phyloP scores from a whole-genome alignment of 257 asterid genomes.

The Leonotis leonurus region DNA sequence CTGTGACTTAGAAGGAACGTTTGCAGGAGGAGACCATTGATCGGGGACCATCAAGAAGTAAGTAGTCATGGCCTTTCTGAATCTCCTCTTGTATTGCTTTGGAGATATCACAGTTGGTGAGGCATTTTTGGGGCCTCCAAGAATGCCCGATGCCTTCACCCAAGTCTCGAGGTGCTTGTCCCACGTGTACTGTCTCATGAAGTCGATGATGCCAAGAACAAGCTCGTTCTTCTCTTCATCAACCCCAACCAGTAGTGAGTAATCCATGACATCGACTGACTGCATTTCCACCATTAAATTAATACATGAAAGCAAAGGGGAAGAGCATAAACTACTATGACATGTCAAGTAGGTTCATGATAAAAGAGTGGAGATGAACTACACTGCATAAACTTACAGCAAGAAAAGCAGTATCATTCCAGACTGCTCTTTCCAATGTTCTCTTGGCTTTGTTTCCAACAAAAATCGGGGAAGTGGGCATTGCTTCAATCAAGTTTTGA shows the following conservation, averaged over 20 bases:
- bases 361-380: background rate
- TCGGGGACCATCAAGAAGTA: conserved; percentile 94
- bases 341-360: too few relatives aligned
- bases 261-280: conserved; percentile 93
- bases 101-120: conserved; percentile 91
- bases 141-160: conserved; percentile 91
- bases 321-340: background rate
- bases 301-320: background rate
- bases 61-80: conserved; percentile 88
- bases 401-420: conserved; percentile 91
- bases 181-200: conserved; percentile 93
- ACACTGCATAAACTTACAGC: conserved; percentile 51
- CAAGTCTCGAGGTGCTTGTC: conserved; percentile 93
- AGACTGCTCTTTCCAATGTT: conserved; percentile 76
- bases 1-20: conserved; percentile 47
- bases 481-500: conserved; percentile 88
- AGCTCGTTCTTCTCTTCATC: conserved; percentile 85
- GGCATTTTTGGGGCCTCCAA: conserved; percentile 76
- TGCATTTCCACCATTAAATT: conserved; percentile 21
- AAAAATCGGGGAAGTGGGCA: conserved; percentile 91
- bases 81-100: conserved; percentile 81
- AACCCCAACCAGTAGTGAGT: conserved; percentile 79
- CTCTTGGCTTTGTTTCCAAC: conserved; percentile 87
- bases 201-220: conserved; percentile 87
- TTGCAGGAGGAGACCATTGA: conserved; percentile 68